phyloP scores from a whole-genome alignment of 805 yeast species.

The Yarrowia porcina region DNA sequence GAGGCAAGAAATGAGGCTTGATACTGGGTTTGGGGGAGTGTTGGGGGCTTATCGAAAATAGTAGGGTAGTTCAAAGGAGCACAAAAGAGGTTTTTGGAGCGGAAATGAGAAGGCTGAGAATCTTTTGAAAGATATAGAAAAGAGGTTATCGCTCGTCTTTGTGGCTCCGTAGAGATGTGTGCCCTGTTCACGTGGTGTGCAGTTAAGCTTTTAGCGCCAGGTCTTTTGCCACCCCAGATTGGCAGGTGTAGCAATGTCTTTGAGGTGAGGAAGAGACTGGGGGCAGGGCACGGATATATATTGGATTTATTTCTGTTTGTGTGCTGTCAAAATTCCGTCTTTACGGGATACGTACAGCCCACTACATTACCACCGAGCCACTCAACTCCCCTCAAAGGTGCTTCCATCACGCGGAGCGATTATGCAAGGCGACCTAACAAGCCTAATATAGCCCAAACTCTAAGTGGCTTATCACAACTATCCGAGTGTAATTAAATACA shows the following conservation, averaged over 20 bases:
- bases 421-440: constrained; percentile 21
- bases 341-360: too few relatives aligned
- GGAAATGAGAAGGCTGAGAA: background rate
- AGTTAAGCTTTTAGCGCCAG: constrained; percentile 23
- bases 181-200: constrained; percentile 19
- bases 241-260: background rate
- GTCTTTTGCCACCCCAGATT: constrained; percentile 23
- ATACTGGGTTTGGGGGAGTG: background rate
- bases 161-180: background rate
- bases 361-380: too few relatives aligned
- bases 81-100: background rate
- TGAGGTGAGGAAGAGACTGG: background rate
- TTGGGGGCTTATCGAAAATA: background rate
- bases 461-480: constrained; percentile 2
- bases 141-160: constrained; percentile 10
- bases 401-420: constrained; percentile 26
- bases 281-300: background rate
- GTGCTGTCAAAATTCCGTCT: background rate
- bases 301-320: background rate
- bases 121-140: background rate
- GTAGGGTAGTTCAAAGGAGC: too few relatives aligned
- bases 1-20: background rate
- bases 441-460: background rate
- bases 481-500: constrained; percentile 6
- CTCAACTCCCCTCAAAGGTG: constrained; percentile 4